phyloP scores from a whole-genome alignment of 2,329 filamentous ascomycete genomes.

The Calcarisporium arbuscula region DNA sequence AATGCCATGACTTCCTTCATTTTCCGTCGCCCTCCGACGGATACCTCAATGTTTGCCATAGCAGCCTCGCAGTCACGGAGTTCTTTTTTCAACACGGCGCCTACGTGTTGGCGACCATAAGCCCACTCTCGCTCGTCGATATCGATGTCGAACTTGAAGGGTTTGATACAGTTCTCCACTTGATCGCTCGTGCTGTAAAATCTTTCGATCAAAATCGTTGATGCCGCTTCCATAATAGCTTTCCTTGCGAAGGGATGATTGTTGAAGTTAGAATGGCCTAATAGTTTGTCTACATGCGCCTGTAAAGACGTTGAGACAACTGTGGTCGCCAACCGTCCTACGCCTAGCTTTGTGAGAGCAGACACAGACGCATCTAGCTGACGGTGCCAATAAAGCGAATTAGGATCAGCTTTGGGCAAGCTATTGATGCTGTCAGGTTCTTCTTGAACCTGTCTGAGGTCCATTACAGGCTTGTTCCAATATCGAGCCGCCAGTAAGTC shows the following conservation, averaged over 20 bases:
- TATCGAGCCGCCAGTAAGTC: conserved; percentile 90
- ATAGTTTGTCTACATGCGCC: conserved; percentile 70
- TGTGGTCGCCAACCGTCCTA: conserved; percentile 85
- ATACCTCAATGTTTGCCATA: conserved; percentile 66
- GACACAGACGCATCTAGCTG: conserved; percentile 91
- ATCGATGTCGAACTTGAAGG: conserved; percentile 97
- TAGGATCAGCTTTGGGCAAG: conserved; percentile 76
- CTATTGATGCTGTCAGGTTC: conserved; percentile 70
- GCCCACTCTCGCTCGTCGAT: conserved; percentile 87
- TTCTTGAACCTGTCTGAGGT: conserved; percentile 58
- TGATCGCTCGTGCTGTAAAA: conserved; percentile 98
- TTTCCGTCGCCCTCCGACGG: conserved; percentile 76
- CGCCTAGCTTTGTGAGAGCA: conserved; percentile 85
- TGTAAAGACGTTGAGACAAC: conserved; percentile 88
- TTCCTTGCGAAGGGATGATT: conserved; percentile 87
- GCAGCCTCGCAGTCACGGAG: conserved; percentile 77
- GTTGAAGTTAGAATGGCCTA: conserved; percentile 76
- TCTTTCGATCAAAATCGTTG: conserved; percentile 83
- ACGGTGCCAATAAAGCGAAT: conserved; percentile 85
- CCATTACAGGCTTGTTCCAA: conserved; percentile 94
- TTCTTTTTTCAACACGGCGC: conserved; percentile 77
- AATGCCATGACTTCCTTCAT: conserved; percentile 85
- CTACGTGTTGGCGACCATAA: conserved; percentile 76
- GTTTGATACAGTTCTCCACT: conserved; percentile 98
- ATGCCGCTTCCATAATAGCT: conserved; percentile 87